Evolutionary conservation across 257 asterid species (phyloP).

Genomic region (Plantago major): DNA sequence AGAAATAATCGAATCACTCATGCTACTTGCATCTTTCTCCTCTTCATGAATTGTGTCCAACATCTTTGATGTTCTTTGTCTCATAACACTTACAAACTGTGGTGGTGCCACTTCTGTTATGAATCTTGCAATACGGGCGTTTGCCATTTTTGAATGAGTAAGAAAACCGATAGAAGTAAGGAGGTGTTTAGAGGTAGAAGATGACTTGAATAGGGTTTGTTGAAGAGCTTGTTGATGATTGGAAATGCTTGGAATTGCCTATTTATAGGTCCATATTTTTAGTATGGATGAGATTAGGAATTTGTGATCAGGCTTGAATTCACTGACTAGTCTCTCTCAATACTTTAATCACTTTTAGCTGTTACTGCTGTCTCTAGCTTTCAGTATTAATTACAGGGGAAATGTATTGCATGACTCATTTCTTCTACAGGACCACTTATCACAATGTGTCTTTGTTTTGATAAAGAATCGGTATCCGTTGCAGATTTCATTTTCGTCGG

Average conservation of each 20-base stretch:
- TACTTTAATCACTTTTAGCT: conserved; percentile 25
- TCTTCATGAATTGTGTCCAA: conserved; percentile 71
- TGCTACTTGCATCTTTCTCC: conserved; percentile 35
- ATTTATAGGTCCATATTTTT: conserved; percentile 24
- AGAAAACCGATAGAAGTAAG: not conserved
- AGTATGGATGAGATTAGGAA: conserved; percentile 3
- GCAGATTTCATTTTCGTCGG: conserved; percentile 20
- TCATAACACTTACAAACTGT: conserved; percentile 42
- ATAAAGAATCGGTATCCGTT: conserved; percentile 16
- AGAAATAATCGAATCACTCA: conserved; percentile 10
- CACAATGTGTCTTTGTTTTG: conserved; percentile 9
- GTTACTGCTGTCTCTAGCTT: conserved; percentile 41
- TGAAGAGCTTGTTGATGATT: conserved; percentile 10
- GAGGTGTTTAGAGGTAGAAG: too few species aligned
- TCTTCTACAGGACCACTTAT: conserved; percentile 2
- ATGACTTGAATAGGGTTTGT: too few species aligned
- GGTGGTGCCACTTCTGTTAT: conserved; percentile 60
- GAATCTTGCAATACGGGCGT: conserved; percentile 46
- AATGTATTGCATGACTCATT: conserved; percentile 3
- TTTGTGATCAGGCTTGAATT: conserved; percentile 15
- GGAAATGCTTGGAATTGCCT: not conserved
- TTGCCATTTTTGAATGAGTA: conserved; percentile 37
- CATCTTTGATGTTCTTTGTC: conserved; percentile 47
- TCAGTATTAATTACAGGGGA: conserved; percentile 24
- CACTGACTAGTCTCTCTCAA: conserved; percentile 19